phyloP scores from a whole-genome alignment of 2,329 filamentous ascomycete genomes.

The Massarina eburnea region DNA sequence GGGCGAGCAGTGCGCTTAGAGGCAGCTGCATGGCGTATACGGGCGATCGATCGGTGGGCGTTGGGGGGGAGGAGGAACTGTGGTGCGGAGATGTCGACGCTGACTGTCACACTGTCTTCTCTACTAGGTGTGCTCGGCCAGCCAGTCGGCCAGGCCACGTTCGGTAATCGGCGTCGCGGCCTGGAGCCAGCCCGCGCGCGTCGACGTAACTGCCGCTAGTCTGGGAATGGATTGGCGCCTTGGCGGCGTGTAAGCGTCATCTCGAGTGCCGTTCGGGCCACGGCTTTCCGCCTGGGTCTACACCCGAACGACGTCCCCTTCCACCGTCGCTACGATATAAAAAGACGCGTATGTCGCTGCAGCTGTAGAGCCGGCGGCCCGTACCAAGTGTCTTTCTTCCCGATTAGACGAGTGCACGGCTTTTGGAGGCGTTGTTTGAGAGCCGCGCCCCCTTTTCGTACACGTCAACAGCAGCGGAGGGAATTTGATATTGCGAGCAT shows the following conservation, averaged over 20 bases:
- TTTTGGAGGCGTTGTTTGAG: background rate
- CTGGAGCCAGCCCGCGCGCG: too few relatives aligned
- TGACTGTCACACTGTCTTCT: too few relatives aligned
- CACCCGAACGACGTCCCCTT: background rate
- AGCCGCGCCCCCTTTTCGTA: background rate
- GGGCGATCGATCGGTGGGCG: too few relatives aligned
- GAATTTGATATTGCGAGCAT: constrained; percentile 14
- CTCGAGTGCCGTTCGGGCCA: background rate
- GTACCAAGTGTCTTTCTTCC: background rate
- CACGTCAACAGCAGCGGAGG: background rate
- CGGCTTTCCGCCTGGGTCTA: background rate
- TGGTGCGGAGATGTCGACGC: too few relatives aligned
- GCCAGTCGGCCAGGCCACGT: background rate
- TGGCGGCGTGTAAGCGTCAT: background rate
- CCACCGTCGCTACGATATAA: background rate
- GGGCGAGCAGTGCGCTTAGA: constrained; percentile 21
- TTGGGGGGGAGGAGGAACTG: too few relatives aligned
- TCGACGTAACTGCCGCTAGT: too few relatives aligned
- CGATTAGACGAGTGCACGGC: background rate
- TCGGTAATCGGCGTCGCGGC: background rate
- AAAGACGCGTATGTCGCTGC: background rate
- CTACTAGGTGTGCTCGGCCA: background rate
- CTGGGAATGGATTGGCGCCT: background rate
- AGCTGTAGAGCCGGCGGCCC: background rate
- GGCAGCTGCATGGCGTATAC: constrained; percentile 27